phyloP scores from a whole-genome alignment of 2,329 filamentous ascomycete species.

The Colletotrichum sidae region DNA sequence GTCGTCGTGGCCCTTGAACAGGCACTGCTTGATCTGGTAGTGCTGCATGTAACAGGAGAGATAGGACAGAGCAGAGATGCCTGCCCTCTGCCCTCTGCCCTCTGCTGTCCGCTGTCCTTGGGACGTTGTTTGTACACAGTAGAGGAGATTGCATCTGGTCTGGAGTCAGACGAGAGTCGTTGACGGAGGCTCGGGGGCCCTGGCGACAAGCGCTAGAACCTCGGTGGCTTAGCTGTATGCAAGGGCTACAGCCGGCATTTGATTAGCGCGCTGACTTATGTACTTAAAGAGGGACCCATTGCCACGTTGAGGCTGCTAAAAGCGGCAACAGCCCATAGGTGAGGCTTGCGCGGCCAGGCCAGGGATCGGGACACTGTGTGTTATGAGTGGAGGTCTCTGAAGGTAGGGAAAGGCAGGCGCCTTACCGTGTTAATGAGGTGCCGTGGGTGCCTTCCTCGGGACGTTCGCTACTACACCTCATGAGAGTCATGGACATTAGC shows the following conservation, averaged over 20 bases:
- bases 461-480: no score
- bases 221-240: constrained; percentile 8
- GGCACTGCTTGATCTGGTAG: background rate
- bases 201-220: constrained; percentile 1
- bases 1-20: background rate
- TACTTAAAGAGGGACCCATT: background rate
- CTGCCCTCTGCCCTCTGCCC: no score
- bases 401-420: background rate
- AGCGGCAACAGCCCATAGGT: constrained; percentile 19
- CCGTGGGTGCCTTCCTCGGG: no score
- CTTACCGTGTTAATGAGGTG: no score
- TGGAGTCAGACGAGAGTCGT: constrained; percentile 15
- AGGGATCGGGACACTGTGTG: background rate
- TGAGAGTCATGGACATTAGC: no score
- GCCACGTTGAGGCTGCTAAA: constrained; percentile 12
- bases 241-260: constrained; percentile 23
- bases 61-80: no score
- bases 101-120: background rate
- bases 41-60: background rate
- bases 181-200: constrained; percentile 27
- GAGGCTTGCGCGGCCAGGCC: constrained; percentile 32
- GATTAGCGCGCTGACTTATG: constrained; percentile 1
- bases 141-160: constrained; percentile 6
- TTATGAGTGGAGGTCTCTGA: no score
- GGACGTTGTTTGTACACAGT: background rate